Conservation (phyloP, 306 rosid genomes). For the Casuarina equisetifolia region DNA sequence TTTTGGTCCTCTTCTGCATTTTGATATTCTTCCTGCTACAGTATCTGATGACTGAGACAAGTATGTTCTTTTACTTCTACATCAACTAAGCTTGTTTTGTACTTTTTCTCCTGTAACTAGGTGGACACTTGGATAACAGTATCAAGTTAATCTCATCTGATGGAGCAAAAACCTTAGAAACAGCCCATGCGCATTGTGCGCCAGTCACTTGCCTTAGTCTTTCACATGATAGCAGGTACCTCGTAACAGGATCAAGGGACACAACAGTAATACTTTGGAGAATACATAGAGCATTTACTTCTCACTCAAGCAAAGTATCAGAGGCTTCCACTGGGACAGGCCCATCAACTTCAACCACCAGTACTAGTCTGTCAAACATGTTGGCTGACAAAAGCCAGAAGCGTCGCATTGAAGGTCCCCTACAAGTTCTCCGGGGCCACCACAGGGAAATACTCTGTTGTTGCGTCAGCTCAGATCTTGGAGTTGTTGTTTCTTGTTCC, state of each 20-base stretch:
- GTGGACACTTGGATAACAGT: constrained; percentile 93
- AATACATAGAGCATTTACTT: constrained; percentile 58
- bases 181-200: constrained; percentile 87
- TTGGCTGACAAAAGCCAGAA: constrained; percentile 63
- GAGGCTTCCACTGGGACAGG: constrained; percentile 56
- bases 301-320: constrained; percentile 52
- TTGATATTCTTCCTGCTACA: background rate
- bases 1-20: background rate
- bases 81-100: constrained; percentile 23
- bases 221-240: constrained; percentile 80
- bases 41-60: background rate
- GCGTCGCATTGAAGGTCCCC: constrained; percentile 84
- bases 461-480: constrained; percentile 89
- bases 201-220: constrained; percentile 89
- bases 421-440: constrained; percentile 88
- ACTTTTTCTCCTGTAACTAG: constrained; percentile 47
- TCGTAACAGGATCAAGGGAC: constrained; percentile 89
- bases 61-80: constrained; percentile 19
- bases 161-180: constrained; percentile 91
- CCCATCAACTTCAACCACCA: constrained; percentile 39
- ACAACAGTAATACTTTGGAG: constrained; percentile 87
- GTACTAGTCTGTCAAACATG: constrained; percentile 48
- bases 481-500: constrained; percentile 88
- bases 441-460: constrained; percentile 74
- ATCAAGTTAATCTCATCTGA: constrained; percentile 79